phyloP scores from a whole-genome alignment of 1,139 yeast species.

The Saccharomyces hybrid region DNA sequence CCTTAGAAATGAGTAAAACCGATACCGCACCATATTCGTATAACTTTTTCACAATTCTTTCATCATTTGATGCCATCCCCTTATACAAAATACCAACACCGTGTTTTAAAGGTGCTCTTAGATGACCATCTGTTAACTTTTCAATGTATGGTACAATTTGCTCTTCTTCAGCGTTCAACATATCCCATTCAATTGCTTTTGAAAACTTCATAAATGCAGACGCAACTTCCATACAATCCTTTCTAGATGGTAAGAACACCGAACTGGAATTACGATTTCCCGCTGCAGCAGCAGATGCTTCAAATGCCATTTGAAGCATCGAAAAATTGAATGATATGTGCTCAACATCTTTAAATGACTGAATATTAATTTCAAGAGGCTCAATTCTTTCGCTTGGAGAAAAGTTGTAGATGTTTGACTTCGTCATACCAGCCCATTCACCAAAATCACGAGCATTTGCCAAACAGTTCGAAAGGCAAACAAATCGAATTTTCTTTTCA shows the following conservation, averaged over 20 bases:
- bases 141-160: slow-evolving; percentile 40
- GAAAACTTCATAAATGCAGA: slow-evolving; percentile 39
- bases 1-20: slow-evolving; percentile 52
- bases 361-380: slow-evolving; percentile 55
- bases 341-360: slow-evolving; percentile 41
- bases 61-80: slow-evolving; percentile 54
- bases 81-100: slow-evolving; percentile 67
- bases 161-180: slow-evolving; percentile 34
- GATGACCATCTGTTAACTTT: slow-evolving; percentile 41
- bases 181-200: slow-evolving; percentile 31
- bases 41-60: slow-evolving; percentile 46
- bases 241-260: slow-evolving; percentile 53
- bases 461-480: slow-evolving; percentile 62
- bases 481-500: slow-evolving; percentile 47
- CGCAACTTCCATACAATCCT: slow-evolving; percentile 48
- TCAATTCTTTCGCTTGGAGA: slow-evolving; percentile 52
- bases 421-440: slow-evolving; percentile 73
- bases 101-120: slow-evolving; percentile 40
- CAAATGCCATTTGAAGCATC: slow-evolving; percentile 45
- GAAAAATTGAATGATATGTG: slow-evolving; percentile 46
- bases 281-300: slow-evolving; percentile 13
- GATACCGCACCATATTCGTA: slow-evolving; percentile 44
- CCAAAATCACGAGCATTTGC: slow-evolving; percentile 74
- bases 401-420: slow-evolving; percentile 59
- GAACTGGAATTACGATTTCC: slow-evolving; percentile 18